Evolutionary conservation across 2,329 filamentous ascomycete species (phyloP).

Genomic region (Colletotrichum nymphaeae): DNA sequence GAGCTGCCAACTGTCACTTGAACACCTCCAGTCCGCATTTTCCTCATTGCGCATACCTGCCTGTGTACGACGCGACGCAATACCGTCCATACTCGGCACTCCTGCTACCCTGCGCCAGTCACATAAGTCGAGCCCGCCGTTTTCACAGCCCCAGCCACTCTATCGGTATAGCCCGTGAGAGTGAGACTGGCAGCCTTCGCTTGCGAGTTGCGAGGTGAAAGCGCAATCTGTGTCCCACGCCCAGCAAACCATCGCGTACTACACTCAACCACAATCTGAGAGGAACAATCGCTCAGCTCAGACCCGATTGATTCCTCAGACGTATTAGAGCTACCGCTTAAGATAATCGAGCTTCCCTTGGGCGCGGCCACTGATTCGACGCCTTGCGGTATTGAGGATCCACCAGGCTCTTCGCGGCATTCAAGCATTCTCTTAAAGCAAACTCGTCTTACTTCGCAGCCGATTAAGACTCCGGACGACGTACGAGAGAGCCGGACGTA

Average conservation of each 20-base stretch:
- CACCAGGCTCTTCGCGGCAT: background rate
- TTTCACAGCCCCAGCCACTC: background rate
- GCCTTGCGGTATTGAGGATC: background rate
- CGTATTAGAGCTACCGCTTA: background rate
- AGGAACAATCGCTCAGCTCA: background rate
- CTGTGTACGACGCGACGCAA: conserved; percentile 6
- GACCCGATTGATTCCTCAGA: background rate
- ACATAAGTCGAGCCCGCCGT: background rate
- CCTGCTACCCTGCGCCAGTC: background rate
- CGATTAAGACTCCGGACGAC: background rate
- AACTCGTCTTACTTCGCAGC: background rate
- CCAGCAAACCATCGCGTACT: background rate
- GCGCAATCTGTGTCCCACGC: background rate
- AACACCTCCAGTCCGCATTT: background rate
- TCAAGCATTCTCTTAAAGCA: background rate
- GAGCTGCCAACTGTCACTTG: background rate
- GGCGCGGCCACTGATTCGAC: background rate
- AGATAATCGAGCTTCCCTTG: background rate
- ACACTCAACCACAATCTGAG: background rate
- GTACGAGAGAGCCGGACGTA: background rate
- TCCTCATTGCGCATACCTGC: background rate
- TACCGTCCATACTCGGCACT: background rate
- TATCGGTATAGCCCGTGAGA: background rate
- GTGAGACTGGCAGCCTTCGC: conserved; percentile 8
- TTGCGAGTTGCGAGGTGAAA: conserved; percentile 13